A percentile compares a stretch with the other conserved stretches of the same genome.
These are phyloP conservation scores for Aphanomyces euteiches DNA, from an alignment of 352 stramenopile genomes.

Conservation along the genomic window DNA sequence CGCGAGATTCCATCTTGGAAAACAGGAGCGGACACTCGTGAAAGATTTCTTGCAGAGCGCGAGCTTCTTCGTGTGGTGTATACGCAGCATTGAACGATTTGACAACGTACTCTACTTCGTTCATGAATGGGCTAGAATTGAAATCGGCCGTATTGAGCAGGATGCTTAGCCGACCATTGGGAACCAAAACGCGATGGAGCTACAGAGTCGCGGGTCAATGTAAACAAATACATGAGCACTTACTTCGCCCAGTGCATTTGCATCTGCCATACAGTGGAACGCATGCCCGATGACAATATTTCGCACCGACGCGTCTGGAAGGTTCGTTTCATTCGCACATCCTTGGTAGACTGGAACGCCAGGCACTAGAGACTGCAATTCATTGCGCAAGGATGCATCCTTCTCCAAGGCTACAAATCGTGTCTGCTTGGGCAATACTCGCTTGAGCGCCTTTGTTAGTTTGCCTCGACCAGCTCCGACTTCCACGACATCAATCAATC, in stretches of 20 bases:
- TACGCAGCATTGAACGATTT: slow-evolving; percentile 25
- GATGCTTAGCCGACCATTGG: slow-evolving; percentile 24
- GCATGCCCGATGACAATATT: slow-evolving; percentile 27
- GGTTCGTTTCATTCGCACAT: slow-evolving; percentile 1
- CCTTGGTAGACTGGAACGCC: slow-evolving; percentile 20
- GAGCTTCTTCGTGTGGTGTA: background rate
- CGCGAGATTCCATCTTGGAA: slow-evolving; percentile 1
- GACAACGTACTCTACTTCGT: slow-evolving; percentile 27
- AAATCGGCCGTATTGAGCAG: slow-evolving; percentile 23
- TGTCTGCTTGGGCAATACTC: slow-evolving; percentile 21
- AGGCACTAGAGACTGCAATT: slow-evolving; percentile 1
- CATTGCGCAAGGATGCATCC: background rate
- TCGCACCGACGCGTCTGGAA: slow-evolving; percentile 21
- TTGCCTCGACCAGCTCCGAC: slow-evolving; percentile 23
- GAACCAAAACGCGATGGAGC: slow-evolving; percentile 29
- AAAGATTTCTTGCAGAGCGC: slow-evolving; percentile 20
- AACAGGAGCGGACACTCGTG: slow-evolving; percentile 17
- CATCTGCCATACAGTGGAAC: slow-evolving; percentile 10
- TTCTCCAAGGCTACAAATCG: slow-evolving; percentile 20
- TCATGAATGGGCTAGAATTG: slow-evolving; percentile 21
- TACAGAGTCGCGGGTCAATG: slow-evolving; percentile 10
- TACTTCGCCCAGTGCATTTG: slow-evolving; percentile 25
- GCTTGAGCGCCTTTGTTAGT: slow-evolving; percentile 25
- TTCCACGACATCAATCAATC: slow-evolving; percentile 21
- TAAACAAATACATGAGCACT: background rate